phyloP scores from a whole-genome alignment of 768 basidiomycete genomes.

The Peribolospora kevripleyi region DNA sequence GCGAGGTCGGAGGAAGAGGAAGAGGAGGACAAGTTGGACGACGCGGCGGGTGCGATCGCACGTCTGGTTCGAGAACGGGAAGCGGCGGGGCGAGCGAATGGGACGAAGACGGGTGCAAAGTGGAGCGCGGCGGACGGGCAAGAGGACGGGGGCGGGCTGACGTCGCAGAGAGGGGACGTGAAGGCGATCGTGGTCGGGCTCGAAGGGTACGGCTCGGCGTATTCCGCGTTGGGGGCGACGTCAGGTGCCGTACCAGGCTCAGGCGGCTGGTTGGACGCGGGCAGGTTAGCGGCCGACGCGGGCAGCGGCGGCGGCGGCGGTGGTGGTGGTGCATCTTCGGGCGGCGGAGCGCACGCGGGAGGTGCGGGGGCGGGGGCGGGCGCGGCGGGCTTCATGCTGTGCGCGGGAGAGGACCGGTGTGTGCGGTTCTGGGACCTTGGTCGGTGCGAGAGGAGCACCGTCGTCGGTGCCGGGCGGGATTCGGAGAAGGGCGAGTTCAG shows the following conservation, averaged over 20 bases:
- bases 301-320: conserved; percentile 5
- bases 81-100: too few relatives aligned
- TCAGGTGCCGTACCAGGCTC: conserved; percentile 11
- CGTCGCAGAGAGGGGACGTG: too few relatives aligned
- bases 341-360: too few relatives aligned
- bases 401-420: conserved; percentile 70
- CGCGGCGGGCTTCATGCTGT: conserved; percentile 49
- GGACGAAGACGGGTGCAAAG: too few relatives aligned
- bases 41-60: too few relatives aligned
- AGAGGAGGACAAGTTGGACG: neutral
- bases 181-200: too few relatives aligned
- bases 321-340: conserved; percentile 10
- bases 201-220: too few relatives aligned
- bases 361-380: too few relatives aligned
- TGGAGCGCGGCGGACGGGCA: too few relatives aligned
- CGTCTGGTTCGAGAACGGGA: too few relatives aligned
- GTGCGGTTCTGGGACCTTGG: conserved; percentile 71
- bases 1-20: conserved; percentile 2
- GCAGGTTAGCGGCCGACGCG: neutral
- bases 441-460: conserved; percentile 41
- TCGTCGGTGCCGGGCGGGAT: conserved; percentile 49
- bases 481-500: conserved; percentile 46
- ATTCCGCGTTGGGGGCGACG: neutral
- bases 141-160: too few relatives aligned
- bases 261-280: neutral